phyloP scores from a whole-genome alignment of 345 rosid species.

The Sonneratia caseolaris region DNA sequence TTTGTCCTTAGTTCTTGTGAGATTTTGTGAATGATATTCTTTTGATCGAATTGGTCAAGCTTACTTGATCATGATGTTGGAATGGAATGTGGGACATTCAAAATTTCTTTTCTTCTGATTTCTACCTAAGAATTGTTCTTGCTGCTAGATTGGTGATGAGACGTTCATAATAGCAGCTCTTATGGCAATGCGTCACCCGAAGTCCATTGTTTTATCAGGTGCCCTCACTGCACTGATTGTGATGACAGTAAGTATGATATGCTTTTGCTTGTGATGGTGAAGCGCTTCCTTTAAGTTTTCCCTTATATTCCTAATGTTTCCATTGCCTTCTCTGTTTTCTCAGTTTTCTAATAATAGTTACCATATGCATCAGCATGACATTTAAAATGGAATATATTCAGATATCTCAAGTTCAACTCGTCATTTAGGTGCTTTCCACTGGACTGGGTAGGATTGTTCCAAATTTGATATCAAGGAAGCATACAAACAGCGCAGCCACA shows the following conservation, averaged over 20 bases:
- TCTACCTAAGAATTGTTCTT: constrained; percentile 1
- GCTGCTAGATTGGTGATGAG: constrained; percentile 83
- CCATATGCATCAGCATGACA: not conserved
- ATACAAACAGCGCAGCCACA: constrained; percentile 97
- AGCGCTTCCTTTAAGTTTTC: no score
- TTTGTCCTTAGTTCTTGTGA: not conserved
- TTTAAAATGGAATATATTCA: not conserved
- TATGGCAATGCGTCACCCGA: constrained; percentile 99
- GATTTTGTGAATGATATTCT: not conserved
- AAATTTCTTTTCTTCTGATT: not conserved
- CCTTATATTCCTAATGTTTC: no score
- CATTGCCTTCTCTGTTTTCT: not conserved
- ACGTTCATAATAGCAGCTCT: constrained; percentile 98
- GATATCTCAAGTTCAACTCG: constrained; percentile 9
- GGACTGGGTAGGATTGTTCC: constrained; percentile 99
- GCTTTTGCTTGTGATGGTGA: not conserved
- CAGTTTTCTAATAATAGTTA: not conserved
- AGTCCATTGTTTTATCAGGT: constrained; percentile 83
- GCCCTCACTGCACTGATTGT: constrained; percentile 87
- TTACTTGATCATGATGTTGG: not conserved
- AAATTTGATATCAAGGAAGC: constrained; percentile 96
- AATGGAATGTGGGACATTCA: not conserved
- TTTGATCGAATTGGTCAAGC: not conserved
- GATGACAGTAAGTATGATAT: constrained; percentile 71
- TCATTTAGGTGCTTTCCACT: constrained; percentile 86